Base-by-base conservation (phyloP, 1,284 basidiomycete genomes). In the Heterobasidion parviporum region DNA sequence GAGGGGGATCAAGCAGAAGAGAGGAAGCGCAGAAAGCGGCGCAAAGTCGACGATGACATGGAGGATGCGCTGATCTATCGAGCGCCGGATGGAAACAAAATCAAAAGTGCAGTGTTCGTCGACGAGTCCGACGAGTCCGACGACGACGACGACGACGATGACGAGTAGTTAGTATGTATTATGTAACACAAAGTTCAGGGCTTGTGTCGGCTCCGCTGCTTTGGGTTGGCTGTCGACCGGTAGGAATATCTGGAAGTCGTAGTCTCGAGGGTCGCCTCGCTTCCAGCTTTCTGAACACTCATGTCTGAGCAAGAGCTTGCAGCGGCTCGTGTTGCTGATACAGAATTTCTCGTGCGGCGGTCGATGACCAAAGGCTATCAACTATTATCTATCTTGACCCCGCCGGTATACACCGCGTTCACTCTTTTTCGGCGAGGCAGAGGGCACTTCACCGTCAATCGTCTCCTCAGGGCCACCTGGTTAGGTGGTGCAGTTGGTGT, bases 391-490 rank as follows among this genome's bases (percentile, higher is more conserved):
- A 63, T 87, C 26, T 61, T 87, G 32, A 73, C 76, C 1, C 84
- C 85, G 16, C 80, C 84, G 6, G 64, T 74, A 8, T 89, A 89
- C 60, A 67, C 74, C 8, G 74, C 74, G 0, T 77, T 80, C 58
- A 67, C 79, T 12, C 61, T 87, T 38, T 71, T 74, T 20, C 75
- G 79, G 57, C 79, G 75, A 57, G 82, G 85, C 8, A 72, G 79
- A 45, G 65, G 70, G 15, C 73, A 78, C 33, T 70, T 88, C 53
- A 77, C 76, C 10, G 60, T 83, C 36, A 89, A 85, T 61, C 77
- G 77, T 41, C 61, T 84, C 10, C 72, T 89, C 46, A 79, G 85
- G 16, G 80, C 85, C 35, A 85, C 84, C 8, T 89, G 86, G 86
- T 61, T 83, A 7, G 83, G 83, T 43, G 84, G 87, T 38, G 67